phyloP scores from a whole-genome alignment of 2,329 filamentous ascomycete species.

The Diatrype stigma region DNA sequence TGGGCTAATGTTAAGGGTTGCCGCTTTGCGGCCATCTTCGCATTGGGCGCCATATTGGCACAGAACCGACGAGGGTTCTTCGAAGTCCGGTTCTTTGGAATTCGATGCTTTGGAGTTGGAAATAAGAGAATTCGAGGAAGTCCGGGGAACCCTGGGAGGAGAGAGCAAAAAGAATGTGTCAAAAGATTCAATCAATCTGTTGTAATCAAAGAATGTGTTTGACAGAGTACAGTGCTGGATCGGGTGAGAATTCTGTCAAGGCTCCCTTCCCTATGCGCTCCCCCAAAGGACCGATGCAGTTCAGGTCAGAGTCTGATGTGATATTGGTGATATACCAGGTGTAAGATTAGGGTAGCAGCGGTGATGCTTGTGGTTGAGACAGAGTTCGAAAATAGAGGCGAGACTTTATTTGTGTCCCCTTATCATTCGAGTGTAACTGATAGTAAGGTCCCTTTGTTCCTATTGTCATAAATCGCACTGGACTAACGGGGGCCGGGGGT shows the following conservation, averaged over 20 bases:
- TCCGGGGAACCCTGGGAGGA: neutral
- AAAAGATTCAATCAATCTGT: too few species aligned
- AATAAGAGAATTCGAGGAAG: neutral
- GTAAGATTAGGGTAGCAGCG: neutral
- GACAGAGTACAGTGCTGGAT: neutral
- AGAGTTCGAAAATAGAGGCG: neutral
- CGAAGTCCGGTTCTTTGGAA: too few species aligned
- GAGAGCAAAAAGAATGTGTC: too few species aligned
- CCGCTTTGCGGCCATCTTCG: conserved; percentile 46
- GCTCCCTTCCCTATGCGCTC: neutral
- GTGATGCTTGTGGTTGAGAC: neutral
- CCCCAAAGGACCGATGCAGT: neutral
- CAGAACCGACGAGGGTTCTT: conserved; percentile 4
- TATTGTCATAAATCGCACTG: neutral
- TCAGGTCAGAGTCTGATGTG: neutral
- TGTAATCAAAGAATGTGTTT: neutral
- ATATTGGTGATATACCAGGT: neutral
- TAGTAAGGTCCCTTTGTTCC: neutral
- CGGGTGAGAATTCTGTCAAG: neutral
- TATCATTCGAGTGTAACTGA: neutral
- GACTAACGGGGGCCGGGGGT: neutral
- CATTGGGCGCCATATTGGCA: conserved; percentile 31
- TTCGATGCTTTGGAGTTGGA: too few species aligned
- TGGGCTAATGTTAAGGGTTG: conserved; percentile 80
- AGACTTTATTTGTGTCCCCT: neutral